phyloP scores from a whole-genome alignment of 2,329 filamentous ascomycete genomes.

The Aureobasidium vineae region DNA sequence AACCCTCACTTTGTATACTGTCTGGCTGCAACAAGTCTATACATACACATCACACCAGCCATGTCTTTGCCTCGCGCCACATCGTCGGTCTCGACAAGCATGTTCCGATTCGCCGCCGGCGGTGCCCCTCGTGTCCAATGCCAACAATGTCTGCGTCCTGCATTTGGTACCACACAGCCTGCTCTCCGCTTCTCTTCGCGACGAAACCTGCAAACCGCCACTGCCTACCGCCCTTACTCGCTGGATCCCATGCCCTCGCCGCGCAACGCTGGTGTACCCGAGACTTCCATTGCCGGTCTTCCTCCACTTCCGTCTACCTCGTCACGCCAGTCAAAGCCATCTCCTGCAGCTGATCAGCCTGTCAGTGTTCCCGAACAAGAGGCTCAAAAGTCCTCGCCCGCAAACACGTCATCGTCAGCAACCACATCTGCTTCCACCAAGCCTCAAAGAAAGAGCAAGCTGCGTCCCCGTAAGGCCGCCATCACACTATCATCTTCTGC shows the following conservation, averaged over 20 bases:
- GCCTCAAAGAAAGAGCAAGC: conserved; percentile 62
- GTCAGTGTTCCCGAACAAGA: conserved; percentile 60
- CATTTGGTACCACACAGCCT: neutral
- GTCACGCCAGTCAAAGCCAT: conserved; percentile 43
- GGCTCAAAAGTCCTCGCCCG: conserved; percentile 57
- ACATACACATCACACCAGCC: conserved; percentile 28
- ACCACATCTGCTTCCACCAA: conserved; percentile 41
- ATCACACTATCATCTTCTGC: conserved; percentile 82
- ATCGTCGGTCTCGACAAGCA: conserved; percentile 27
- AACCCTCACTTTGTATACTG: neutral
- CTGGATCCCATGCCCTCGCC: conserved; percentile 58
- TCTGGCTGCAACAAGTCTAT: neutral
- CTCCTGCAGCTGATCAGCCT: conserved; percentile 33
- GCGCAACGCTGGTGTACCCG: conserved; percentile 57
- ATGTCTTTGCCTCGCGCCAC: conserved; percentile 30
- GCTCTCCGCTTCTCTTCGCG: conserved; percentile 48
- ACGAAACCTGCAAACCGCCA: conserved; percentile 63
- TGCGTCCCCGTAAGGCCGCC: conserved; percentile 82
- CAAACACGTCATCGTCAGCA: conserved; percentile 35
- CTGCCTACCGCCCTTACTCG: conserved; percentile 61
- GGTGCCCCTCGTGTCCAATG: conserved; percentile 38
- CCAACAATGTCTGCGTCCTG: conserved; percentile 46
- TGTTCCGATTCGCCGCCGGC: conserved; percentile 39
- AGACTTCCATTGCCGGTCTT: conserved; percentile 58
- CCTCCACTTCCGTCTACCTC: conserved; percentile 46